Conservation (phyloP, 352 stramenopile genomes). For the Phytophthora sp. region DNA sequence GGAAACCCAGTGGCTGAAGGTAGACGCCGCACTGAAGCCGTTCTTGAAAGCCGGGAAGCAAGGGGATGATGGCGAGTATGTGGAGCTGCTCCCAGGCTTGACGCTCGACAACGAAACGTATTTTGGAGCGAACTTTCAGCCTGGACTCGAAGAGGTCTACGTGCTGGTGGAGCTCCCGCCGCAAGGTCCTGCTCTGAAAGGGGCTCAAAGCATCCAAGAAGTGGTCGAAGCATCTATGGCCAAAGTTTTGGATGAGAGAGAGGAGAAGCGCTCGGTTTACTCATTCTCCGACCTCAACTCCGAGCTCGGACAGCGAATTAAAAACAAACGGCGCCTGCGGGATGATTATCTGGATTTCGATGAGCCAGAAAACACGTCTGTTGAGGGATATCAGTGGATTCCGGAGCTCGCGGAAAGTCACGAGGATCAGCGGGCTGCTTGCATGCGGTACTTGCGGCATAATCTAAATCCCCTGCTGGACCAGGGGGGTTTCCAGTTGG, state of each 20-base stretch:
- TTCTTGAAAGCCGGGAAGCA: slow-evolving; percentile 17
- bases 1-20: slow-evolving; percentile 23
- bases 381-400: slow-evolving; percentile 28
- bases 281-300: no score
- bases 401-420: slow-evolving; percentile 15
- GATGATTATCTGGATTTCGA: slow-evolving; percentile 19
- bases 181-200: background rate
- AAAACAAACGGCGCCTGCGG: slow-evolving; percentile 19
- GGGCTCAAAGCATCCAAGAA: background rate
- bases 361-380: slow-evolving; percentile 33
- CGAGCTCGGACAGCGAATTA: no score
- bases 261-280: no score
- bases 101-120: slow-evolving; percentile 18
- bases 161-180: background rate
- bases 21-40: slow-evolving; percentile 5
- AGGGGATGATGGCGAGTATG: slow-evolving; percentile 5
- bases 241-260: background rate
- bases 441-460: slow-evolving; percentile 32
- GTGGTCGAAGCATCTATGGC: background rate
- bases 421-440: slow-evolving; percentile 20
- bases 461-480: slow-evolving; percentile 37
- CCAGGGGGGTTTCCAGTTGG: no score
- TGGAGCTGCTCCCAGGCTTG: slow-evolving; percentile 10
- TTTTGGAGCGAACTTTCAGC: slow-evolving; percentile 2
- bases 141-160: slow-evolving; percentile 8